These are phyloP conservation scores for Strigomonas culicis DNA, from an alignment of 208 protist genomes.

Conservation along the genomic window DNA sequence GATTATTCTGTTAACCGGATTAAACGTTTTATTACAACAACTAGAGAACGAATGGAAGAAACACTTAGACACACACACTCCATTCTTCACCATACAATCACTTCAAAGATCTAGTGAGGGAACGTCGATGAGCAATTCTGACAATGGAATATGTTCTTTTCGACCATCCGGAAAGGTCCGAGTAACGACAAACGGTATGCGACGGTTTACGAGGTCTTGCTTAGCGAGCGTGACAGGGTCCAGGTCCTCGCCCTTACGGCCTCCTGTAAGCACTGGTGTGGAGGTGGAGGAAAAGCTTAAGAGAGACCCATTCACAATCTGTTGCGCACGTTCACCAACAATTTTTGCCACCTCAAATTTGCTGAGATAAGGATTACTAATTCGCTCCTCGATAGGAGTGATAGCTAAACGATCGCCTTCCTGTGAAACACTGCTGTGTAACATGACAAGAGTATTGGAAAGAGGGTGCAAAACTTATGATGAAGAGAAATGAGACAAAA, in stretches of 20 bases:
- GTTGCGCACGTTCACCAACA: slow-evolving; percentile 72
- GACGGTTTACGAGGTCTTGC: slow-evolving; percentile 64
- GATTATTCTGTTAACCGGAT: slow-evolving; percentile 5
- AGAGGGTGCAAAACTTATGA: not conserved
- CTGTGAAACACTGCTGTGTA: not conserved
- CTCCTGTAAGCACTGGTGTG: not conserved
- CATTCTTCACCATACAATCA: slow-evolving; percentile 13
- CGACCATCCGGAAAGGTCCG: slow-evolving; percentile 79
- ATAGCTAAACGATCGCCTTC: slow-evolving; percentile 13
- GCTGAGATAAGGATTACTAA: slow-evolving; percentile 70
- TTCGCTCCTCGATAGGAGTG: slow-evolving; percentile 64
- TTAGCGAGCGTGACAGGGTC: slow-evolving; percentile 89
- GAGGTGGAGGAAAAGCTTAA: slow-evolving; percentile 24
- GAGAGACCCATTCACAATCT: slow-evolving; percentile 70
- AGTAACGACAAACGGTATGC: slow-evolving; percentile 80
- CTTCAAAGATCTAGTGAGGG: slow-evolving; percentile 59
- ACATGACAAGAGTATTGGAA: not conserved
- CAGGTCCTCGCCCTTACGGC: slow-evolving; percentile 34
- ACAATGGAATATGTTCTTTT: slow-evolving; percentile 75
- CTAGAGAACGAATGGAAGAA: not conserved
- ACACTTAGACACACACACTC: not conserved
- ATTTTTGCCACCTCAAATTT: slow-evolving; percentile 85
- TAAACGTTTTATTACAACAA: not conserved
- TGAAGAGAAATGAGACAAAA: not conserved
- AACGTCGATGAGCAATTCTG: slow-evolving; percentile 71